Conservation (phyloP, 192 early-diverging fungal genomes). For the Backusella liffmaniae region DNA sequence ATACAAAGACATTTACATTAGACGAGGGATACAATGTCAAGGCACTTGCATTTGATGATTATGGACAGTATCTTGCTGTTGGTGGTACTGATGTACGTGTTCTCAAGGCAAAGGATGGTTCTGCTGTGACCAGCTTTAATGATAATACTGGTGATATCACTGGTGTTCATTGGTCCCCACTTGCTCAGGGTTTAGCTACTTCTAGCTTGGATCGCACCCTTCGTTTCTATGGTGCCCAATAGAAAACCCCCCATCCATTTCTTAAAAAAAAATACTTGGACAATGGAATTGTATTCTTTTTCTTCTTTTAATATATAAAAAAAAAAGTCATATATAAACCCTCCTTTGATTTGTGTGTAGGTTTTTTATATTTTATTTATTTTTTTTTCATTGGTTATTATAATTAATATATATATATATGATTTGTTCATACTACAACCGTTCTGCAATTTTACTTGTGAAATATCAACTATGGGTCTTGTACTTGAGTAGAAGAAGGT, state of each 20-base stretch:
- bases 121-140: conserved; percentile 43
- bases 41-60: conserved; percentile 75
- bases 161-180: conserved; percentile 54
- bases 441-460: not conserved
- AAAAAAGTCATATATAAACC: not conserved
- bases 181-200: conserved; percentile 52
- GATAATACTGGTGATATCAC: conserved; percentile 56
- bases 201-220: conserved; percentile 58
- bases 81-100: conserved; percentile 60
- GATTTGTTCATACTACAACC: not conserved
- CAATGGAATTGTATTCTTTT: not conserved
- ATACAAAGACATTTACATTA: conserved; percentile 64
- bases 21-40: conserved; percentile 54
- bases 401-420: not conserved
- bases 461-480: not conserved
- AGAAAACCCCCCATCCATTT: not conserved
- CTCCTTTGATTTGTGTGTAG: not conserved
- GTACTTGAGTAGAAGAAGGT: not conserved
- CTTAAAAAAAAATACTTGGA: not conserved
- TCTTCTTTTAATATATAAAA: not conserved
- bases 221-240: conserved; percentile 41
- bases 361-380: not conserved
- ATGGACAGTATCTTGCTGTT: conserved; percentile 82
- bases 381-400: not conserved
- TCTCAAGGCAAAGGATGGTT: conserved; percentile 71